Evolutionary conservation across 257 asterid genomes (phyloP).

Genomic region (Henckelia pumila): DNA sequence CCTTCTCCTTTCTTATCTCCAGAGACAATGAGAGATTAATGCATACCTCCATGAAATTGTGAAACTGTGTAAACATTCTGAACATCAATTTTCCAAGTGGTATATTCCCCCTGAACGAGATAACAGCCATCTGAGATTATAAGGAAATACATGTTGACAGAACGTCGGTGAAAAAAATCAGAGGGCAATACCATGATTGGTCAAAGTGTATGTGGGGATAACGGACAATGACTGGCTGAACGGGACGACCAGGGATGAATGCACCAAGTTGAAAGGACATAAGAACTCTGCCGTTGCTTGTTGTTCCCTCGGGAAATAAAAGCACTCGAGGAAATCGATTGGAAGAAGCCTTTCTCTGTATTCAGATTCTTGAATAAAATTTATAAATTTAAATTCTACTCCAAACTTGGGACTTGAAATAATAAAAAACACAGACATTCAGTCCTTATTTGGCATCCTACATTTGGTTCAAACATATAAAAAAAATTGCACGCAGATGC

Average conservation of each 20-base stretch:
- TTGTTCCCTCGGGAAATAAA: conserved; percentile 99
- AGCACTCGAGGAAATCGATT: conserved; percentile 82
- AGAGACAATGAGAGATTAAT: neutral
- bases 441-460: neutral
- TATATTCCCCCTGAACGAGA: conserved; percentile 72
- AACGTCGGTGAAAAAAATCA: neutral
- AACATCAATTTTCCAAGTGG: conserved; percentile 70
- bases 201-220: conserved; percentile 96
- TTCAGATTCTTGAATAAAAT: conserved; percentile 70
- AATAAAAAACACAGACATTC: neutral
- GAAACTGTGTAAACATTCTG: conserved; percentile 97
- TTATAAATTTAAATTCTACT: conserved; percentile 26
- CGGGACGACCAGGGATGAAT: conserved; percentile 88
- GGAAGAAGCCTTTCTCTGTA: conserved; percentile 98
- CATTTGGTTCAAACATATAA: conserved; percentile 12
- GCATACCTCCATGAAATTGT: conserved; percentile 96
- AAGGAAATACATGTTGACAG: conserved; percentile 1
- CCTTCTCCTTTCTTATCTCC: conserved; percentile 12
- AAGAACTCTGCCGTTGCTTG: conserved; percentile 88
- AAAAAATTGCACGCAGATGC: conserved; percentile 26
- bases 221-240: conserved; percentile 87
- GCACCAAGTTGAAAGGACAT: conserved; percentile 97
- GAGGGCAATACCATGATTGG: conserved; percentile 77
- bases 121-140: neutral
- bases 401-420: conserved; percentile 4